These are phyloP conservation scores for Pythium pyrilobum DNA, from an alignment of 352 stramenopile genomes.

Conservation along the genomic window DNA sequence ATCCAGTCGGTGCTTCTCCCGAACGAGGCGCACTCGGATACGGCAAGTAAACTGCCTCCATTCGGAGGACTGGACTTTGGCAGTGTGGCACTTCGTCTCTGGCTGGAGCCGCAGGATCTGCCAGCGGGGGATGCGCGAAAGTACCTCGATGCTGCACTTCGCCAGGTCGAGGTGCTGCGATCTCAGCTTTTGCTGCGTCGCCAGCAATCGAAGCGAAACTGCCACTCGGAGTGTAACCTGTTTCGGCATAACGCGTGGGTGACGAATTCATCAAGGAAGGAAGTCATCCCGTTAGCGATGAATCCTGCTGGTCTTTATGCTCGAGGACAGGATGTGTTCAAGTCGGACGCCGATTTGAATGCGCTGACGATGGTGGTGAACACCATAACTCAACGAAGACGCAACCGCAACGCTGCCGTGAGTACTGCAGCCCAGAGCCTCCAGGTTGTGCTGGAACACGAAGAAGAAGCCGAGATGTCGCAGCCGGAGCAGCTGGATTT, in stretches of 20 bases:
- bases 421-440: not conserved
- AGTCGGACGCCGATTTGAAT: conserved; percentile 6
- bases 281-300: not conserved
- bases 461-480: not conserved
- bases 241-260: conserved; percentile 25
- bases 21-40: not conserved
- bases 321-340: not conserved
- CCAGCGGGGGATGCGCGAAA: not conserved
- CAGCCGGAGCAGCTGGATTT: too few species aligned
- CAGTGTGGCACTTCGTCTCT: conserved; percentile 29
- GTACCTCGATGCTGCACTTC: conserved; percentile 13
- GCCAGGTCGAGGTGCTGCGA: conserved; percentile 5
- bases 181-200: not conserved
- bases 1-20: conserved; percentile 9
- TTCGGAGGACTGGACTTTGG: conserved; percentile 27
- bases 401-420: not conserved
- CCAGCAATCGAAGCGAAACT: not conserved
- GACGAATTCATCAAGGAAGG: not conserved
- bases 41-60: conserved; percentile 12
- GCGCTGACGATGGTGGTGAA: conserved; percentile 4
- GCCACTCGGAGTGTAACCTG: not conserved
- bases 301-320: not conserved
- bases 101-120: conserved; percentile 24
- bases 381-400: not conserved
- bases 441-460: too few species aligned